Evolutionary conservation across 192 early-diverging fungal genomes (phyloP).

Genomic region (Chytriomyces hyalinus): DNA sequence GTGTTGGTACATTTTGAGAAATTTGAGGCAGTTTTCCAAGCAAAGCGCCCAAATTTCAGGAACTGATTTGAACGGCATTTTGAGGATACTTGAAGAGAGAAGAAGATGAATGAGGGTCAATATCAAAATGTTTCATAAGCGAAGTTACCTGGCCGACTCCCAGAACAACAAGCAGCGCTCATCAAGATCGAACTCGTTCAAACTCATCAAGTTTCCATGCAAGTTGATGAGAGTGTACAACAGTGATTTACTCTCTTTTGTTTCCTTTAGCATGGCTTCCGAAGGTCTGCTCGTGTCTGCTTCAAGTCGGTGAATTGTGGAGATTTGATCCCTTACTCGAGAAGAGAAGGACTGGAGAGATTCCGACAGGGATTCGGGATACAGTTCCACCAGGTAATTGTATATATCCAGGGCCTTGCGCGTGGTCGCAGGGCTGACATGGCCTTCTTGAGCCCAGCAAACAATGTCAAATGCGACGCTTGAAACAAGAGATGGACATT

Average conservation of each 20-base stretch:
- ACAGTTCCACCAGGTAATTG: constrained; percentile 31
- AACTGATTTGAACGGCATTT: constrained; percentile 36
- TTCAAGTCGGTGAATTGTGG: constrained; percentile 26
- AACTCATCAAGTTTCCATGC: constrained; percentile 41
- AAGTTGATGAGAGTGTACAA: constrained; percentile 34
- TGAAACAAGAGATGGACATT: constrained; percentile 30
- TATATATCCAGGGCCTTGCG: constrained; percentile 40
- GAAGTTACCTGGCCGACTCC: constrained; percentile 41
- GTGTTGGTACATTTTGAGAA: constrained; percentile 27
- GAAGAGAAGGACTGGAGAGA: constrained; percentile 33
- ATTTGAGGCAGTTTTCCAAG: constrained; percentile 39
- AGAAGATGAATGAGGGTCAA: neutral
- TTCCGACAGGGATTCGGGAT: constrained; percentile 33
- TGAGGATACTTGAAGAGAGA: constrained; percentile 38
- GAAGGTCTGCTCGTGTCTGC: neutral
- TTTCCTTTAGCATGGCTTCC: neutral
- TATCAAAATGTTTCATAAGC: neutral
- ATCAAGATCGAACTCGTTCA: constrained; percentile 19
- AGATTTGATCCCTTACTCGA: constrained; percentile 44
- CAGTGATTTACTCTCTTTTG: constrained; percentile 1
- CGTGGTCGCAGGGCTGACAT: constrained; percentile 38
- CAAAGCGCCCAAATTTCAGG: constrained; percentile 29
- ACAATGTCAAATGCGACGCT: constrained; percentile 46
- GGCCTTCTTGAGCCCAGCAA: constrained; percentile 48
- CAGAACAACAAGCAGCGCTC: constrained; percentile 47